Base-by-base conservation (phyloP, 2,329 filamentous ascomycete species). In the Colletotrichum destructivum region DNA sequence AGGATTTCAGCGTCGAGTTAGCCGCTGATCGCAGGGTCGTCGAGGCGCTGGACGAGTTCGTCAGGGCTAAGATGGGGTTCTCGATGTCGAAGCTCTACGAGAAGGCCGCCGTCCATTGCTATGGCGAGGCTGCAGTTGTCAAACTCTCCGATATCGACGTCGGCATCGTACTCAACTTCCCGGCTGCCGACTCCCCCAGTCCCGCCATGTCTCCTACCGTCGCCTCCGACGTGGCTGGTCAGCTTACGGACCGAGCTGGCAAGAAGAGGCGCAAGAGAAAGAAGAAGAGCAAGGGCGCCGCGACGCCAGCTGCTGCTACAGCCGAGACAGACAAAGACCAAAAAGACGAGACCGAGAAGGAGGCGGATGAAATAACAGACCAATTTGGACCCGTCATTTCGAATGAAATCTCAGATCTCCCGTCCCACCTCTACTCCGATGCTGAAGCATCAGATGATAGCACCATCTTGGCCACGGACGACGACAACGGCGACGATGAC, bases 251-350 rank as follows among this genome's bases (percentile, higher is more conserved):
- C 35, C n/a, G 26, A 3, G 12, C 55, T 42, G 11, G 44, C 71
- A 49, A 78, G 1, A 75, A 66, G 18, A 76, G 81, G 54, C 69
- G 83, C 3, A 76, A 84, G 65, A 76, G 81, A 54, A 80, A 81
- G 38, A 79, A 74, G 40, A 87, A 87, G 72, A 79, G 84, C 52
- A 88, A 86, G 77, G 86, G 84, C 2, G 15, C 16, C 7, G 16
- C 9, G 18, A 38, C 31, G 26, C 15, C 35, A 21, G 8, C 38
- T 3, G 12, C 23, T 38, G 26, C 52, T 18, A 11, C 16, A 12
- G 23, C 26, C 52, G 26, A 55, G 31, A 3, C 31, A 31, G 31
- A 7, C 31, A 9, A 31, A 0, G 26, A 55, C 18, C 31, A 18
- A 4, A 18, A 44, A 44, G 15, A 16, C 15, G 40, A 44, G 40